Percentiles rank a stretch among this genome's conserved stretches.
Conservation (phyloP, 306 rosid genomes). For the Styphnolobium japonicum region DNA sequence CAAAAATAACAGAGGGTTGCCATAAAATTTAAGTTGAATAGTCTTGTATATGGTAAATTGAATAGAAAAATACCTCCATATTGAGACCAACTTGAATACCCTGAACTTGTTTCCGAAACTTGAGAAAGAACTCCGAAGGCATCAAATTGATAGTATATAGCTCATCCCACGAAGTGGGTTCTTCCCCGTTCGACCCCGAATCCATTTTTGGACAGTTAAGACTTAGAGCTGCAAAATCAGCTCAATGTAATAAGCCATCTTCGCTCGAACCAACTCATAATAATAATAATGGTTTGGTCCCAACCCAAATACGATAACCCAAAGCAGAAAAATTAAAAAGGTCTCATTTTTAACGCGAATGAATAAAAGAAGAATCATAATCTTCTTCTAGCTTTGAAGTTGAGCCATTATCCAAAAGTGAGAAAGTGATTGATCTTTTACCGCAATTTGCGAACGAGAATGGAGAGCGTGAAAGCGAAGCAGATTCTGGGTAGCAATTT, state of each 20-base stretch:
- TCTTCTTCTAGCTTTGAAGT: neutral
- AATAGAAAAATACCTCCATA: constrained; percentile 58
- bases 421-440: neutral
- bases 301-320: neutral
- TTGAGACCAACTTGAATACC: constrained; percentile 83
- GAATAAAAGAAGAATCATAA: neutral
- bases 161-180: constrained; percentile 75
- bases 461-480: neutral
- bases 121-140: constrained; percentile 76
- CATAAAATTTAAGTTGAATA: neutral
- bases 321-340: neutral
- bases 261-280: neutral
- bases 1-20: neutral
- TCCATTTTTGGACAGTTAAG: constrained; percentile 42
- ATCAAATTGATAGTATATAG: constrained; percentile 62
- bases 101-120: constrained; percentile 79
- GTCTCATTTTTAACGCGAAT: neutral
- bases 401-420: neutral
- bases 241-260: neutral
- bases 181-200: constrained; percentile 48
- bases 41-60: neutral
- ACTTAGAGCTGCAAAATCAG: constrained; percentile 26
- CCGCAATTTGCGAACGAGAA: neutral
- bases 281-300: too few relatives aligned
- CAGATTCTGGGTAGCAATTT: neutral